Evolutionary conservation across 352 stramenopile genomes (phyloP), one percentile per base, ranked within the genome.

Genomic region (Pythium biforme): DNA sequence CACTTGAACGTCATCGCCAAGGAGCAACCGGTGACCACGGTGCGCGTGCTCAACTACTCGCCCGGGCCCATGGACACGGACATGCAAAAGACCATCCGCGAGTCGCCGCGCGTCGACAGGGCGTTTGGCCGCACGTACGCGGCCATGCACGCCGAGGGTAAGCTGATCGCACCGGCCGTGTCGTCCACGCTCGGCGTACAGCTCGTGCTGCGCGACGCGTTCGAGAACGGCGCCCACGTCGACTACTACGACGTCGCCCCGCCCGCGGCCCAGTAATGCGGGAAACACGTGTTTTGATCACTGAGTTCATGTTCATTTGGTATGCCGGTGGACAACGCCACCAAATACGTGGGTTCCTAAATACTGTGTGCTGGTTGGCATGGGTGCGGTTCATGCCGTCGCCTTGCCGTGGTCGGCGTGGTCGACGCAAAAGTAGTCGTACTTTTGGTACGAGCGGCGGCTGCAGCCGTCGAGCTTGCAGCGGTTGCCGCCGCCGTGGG

Each of bases 41-140:
- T 90, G 14, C 79, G 77, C 20, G 75, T 92, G 40, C 74, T 97
- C 15, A 92, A 81, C 71, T 97, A 97, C 59, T 89, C 89, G 43
- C 89, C 89, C 0, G 89, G 89, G 20, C 82, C 88, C 0, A 91
- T 97, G 81, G 79, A 96, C 64, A 96, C 86, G 43, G 80, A 82
- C 57, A 97, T 97, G 88, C 77, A 92, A 60, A 50, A 66, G 37
- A 76, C 66, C n/a, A 77, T 92, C 41, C 83, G 83, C 22, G 77
- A 88, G 49, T 84, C 74, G 10, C 46, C 72, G 4, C 45, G 26
- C 9, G 74, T 89, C 25, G 68, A 81, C 20, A 49, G 67, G 2
- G 68, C 70, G n/a, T 67, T 89, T 29, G 49, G 64, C 4, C 49
- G 62, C 9, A 81, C 77, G 60, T 92, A 80, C 46, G 59, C 49